These are phyloP conservation scores for Ophiostoma sp. DNA, from an alignment of 2,329 filamentous ascomycete species.

Conservation along the genomic window DNA sequence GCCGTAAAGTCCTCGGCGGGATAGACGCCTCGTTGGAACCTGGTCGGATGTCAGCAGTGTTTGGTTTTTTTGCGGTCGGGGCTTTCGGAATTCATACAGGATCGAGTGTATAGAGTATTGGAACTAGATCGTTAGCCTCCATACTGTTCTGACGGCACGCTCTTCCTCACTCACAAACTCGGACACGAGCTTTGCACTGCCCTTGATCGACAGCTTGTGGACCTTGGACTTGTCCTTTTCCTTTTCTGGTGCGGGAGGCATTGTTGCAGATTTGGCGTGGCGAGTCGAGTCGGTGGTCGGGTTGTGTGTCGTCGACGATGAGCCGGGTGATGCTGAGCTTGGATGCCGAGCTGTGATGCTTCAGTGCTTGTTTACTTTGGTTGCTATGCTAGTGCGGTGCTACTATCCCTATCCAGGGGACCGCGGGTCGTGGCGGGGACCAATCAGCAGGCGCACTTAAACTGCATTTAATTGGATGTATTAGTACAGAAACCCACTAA, in stretches of 20 bases:
- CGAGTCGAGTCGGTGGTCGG: not conserved
- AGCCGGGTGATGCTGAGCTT: not conserved
- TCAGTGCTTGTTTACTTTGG: constrained; percentile 23
- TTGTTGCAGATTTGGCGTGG: constrained; percentile 9
- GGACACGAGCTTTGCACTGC: constrained; percentile 77
- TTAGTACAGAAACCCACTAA: not conserved
- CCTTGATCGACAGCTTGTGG: constrained; percentile 89
- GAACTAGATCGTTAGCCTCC: constrained; percentile 50
- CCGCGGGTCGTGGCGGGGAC: constrained; percentile 62
- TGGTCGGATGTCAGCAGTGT: constrained; percentile 34
- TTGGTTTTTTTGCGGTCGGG: not conserved
- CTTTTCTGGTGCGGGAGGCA: constrained; percentile 29
- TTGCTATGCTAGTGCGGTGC: constrained; percentile 20
- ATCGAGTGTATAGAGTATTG: constrained; percentile 99
- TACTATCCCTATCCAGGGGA: constrained; percentile 41
- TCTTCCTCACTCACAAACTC: constrained; percentile 69
- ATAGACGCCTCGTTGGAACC: constrained; percentile 80
- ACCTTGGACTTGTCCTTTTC: constrained; percentile 75
- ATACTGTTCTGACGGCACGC: not conserved
- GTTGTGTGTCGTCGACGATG: not conserved
- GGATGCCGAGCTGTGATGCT: constrained; percentile 5
- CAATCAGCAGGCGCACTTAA: constrained; percentile 29
- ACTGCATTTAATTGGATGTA: not conserved
- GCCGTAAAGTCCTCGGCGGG: constrained; percentile 95
- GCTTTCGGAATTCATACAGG: constrained; percentile 51